A percentile compares a stretch with the other conserved stretches of the same genome.
phyloP scores from a whole-genome alignment of 768 basidiomycete genomes.

The Hydnomerulius pinastri region DNA sequence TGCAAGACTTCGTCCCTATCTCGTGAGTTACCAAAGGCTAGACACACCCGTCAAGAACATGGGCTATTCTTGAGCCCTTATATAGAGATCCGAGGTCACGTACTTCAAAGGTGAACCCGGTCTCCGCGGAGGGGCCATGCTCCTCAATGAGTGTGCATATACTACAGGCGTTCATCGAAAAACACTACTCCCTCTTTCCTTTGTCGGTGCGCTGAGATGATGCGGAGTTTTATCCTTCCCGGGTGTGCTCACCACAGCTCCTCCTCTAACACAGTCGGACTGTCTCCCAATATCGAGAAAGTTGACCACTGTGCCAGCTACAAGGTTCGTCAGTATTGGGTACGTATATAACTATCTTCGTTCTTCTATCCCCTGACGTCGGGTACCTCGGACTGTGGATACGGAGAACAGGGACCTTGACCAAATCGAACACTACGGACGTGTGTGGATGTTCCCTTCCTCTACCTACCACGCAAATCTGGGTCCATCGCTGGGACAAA shows the following conservation, averaged over 20 bases:
- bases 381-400: constrained; percentile 51
- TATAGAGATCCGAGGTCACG: too few relatives aligned
- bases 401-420: constrained; percentile 53
- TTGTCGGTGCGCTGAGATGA: too few relatives aligned
- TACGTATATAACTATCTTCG: constrained; percentile 19
- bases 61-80: too few relatives aligned
- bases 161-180: too few relatives aligned
- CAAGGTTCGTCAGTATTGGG: constrained; percentile 52
- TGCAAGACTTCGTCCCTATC: too few relatives aligned
- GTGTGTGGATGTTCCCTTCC: constrained; percentile 35
- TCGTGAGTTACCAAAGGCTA: too few relatives aligned
- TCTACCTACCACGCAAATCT: background rate
- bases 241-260: constrained; percentile 36
- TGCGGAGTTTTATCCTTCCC: constrained; percentile 34
- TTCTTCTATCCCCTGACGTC: background rate
- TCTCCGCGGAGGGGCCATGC: too few relatives aligned
- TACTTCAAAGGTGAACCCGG: too few relatives aligned
- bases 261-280: constrained; percentile 34
- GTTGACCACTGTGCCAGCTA: constrained; percentile 52
- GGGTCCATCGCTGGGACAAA: constrained; percentile 22
- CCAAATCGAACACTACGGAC: constrained; percentile 61
- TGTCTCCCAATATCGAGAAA: too few relatives aligned
- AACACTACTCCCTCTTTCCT: too few relatives aligned
- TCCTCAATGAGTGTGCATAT: too few relatives aligned
- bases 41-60: too few relatives aligned